phyloP scores from a whole-genome alignment of 345 rosid genomes.

The Xanthoceras sorbifolium region DNA sequence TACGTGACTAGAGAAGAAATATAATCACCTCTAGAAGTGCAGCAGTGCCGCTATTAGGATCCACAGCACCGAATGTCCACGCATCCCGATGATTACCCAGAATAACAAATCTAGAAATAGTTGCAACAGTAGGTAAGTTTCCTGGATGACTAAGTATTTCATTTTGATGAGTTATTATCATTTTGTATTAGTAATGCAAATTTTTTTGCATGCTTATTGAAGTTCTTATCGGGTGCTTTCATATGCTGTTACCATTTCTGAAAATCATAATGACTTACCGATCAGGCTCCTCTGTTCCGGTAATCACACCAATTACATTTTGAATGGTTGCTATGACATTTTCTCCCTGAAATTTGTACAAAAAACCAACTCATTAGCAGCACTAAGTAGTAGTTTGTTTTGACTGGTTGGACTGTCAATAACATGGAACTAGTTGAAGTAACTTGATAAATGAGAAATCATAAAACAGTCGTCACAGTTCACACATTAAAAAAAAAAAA shows the following conservation, averaged over 20 bases:
- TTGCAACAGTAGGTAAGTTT: constrained; percentile 3
- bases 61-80: constrained; percentile 91
- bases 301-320: constrained; percentile 76
- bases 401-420: too few relatives aligned
- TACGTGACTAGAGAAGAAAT: background rate
- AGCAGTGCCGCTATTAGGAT: constrained; percentile 90
- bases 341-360: constrained; percentile 55
- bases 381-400: constrained; percentile 8
- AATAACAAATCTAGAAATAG: constrained; percentile 54
- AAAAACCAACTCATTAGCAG: background rate
- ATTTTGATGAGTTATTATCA: background rate
- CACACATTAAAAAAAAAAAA: too few relatives aligned
- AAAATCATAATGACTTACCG: constrained; percentile 44
- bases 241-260: constrained; percentile 2
- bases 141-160: background rate
- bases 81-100: constrained; percentile 93
- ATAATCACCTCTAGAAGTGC: constrained; percentile 66
- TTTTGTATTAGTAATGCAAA: background rate
- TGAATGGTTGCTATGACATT: constrained; percentile 60
- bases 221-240: background rate
- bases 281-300: constrained; percentile 84
- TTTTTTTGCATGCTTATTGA: background rate
- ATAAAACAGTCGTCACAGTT: too few relatives aligned
- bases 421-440: background rate
- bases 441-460: background rate